A percentile compares a stretch with the other conserved stretches of the same genome.
phyloP scores from a whole-genome alignment of 257 asterid species.

The Marsdenia floribunda region DNA sequence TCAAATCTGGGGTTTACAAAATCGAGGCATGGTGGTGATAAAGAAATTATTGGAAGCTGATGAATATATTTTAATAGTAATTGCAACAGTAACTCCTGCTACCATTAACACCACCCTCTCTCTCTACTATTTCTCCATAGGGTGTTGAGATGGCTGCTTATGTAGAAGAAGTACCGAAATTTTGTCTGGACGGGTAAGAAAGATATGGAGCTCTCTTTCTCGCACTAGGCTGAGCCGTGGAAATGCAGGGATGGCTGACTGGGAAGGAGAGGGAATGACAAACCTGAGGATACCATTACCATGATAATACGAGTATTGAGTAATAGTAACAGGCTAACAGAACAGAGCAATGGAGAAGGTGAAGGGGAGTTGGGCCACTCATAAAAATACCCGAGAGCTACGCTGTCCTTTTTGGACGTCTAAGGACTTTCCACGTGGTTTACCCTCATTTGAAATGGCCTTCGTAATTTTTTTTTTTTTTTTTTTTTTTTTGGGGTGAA shows the following conservation, averaged over 20 bases:
- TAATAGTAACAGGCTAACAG: neutral
- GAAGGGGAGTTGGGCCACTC: neutral
- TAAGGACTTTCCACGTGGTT: constrained; percentile 15
- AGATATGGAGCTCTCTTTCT: neutral
- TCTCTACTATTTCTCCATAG: neutral
- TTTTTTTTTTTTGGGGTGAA: neutral
- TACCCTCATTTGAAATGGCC: neutral
- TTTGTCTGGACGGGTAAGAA: neutral
- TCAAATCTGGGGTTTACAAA: constrained; percentile 32
- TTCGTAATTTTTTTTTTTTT: neutral
- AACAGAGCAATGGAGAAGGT: neutral
- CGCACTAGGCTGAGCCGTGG: neutral
- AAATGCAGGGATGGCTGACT: neutral
- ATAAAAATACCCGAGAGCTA: neutral
- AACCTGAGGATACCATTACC: no score
- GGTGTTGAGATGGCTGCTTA: neutral
- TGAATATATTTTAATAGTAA: neutral
- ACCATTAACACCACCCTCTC: no score
- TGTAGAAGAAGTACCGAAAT: neutral
- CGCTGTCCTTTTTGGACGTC: neutral
- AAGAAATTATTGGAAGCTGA: constrained; percentile 16
- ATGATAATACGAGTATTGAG: no score
- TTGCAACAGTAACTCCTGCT: no score
- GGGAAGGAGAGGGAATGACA: neutral
- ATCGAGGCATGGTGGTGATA: constrained; percentile 45